These are phyloP conservation scores for Eutrema heterophyllum DNA, from an alignment of 345 rosid genomes.

Conservation along the genomic window DNA sequence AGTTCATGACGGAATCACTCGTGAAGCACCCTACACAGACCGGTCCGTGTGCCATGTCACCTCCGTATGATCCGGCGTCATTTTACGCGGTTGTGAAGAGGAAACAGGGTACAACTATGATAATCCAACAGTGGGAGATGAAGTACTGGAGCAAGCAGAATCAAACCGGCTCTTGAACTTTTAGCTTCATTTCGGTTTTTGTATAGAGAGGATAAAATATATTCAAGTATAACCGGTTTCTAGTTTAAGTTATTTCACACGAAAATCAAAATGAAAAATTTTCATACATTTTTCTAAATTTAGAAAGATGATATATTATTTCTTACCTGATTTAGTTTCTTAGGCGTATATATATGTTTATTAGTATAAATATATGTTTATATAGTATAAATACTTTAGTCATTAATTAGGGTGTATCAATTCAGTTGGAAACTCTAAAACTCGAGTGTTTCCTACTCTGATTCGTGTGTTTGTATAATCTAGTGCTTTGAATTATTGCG, in stretches of 20 bases:
- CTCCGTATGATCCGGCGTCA: slow-evolving; percentile 56
- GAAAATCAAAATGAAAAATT: not conserved
- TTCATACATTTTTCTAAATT: not conserved
- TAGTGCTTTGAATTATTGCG: not conserved
- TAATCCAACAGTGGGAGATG: slow-evolving; percentile 40
- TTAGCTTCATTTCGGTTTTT: not conserved
- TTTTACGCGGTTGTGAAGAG: slow-evolving; percentile 26
- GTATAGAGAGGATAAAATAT: not conserved
- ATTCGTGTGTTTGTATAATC: not conserved
- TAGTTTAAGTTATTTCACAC: not conserved
- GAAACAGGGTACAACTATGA: slow-evolving; percentile 25
- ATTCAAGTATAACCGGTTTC: not conserved
- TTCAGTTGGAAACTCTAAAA: not conserved
- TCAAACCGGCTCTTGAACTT: slow-evolving; percentile 18
- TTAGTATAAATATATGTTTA: not conserved
- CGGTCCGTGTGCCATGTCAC: slow-evolving; percentile 57
- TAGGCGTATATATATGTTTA: not conserved
- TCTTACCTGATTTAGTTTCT: not conserved
- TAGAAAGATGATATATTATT: not conserved
- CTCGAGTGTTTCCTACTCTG: not conserved
- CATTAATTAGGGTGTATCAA: not conserved
- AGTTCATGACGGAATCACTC: slow-evolving; percentile 64
- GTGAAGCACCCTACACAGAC: slow-evolving; percentile 53
- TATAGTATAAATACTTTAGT: not conserved
- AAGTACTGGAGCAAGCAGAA: slow-evolving; percentile 42